Conservation (phyloP, 805 yeast species). For the Wickerhamiella musiphila region DNA sequence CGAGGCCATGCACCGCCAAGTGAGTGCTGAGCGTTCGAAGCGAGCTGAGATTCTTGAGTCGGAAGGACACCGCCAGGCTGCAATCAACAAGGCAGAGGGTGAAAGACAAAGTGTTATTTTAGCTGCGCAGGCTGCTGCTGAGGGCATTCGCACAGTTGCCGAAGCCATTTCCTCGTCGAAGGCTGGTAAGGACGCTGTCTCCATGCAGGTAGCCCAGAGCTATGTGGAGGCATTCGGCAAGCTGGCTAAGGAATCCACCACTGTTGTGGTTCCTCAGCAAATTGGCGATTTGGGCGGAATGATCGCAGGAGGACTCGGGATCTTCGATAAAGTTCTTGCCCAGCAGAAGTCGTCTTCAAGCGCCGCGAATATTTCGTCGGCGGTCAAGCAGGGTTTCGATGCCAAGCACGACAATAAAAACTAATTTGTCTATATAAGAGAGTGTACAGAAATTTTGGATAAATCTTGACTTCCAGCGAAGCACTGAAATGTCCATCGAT, state of each 20-base stretch:
- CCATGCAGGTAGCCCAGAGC: constrained; percentile 66
- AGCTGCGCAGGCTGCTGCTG: constrained; percentile 71
- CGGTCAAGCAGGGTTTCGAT: too few relatives aligned
- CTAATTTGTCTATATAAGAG: too few relatives aligned
- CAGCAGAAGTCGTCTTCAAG: too few relatives aligned
- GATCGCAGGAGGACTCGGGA: constrained; percentile 63
- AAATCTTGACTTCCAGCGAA: too few relatives aligned
- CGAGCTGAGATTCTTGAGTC: constrained; percentile 76
- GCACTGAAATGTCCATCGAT: too few relatives aligned
- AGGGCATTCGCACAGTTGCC: constrained; percentile 48
- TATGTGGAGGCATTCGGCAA: constrained; percentile 69
- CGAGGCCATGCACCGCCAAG: constrained; percentile 86
- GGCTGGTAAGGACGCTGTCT: constrained; percentile 60
- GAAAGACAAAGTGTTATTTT: constrained; percentile 51
- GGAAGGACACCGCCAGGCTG: constrained; percentile 67
- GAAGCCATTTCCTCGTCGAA: constrained; percentile 49
- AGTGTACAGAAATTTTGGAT: too few relatives aligned
- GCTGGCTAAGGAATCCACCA: constrained; percentile 66
- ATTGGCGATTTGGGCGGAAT: constrained; percentile 56
- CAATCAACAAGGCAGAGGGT: constrained; percentile 73
- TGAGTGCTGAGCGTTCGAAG: constrained; percentile 70
- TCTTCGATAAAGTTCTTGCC: constrained; percentile 31
- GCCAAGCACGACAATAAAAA: too few relatives aligned
- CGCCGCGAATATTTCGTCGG: too few relatives aligned
- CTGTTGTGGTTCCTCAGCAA: constrained; percentile 61